Evolutionary conservation across 1,284 basidiomycete species (phyloP), one percentile per base, ranked within the genome.

Genomic region (Psilocybe mexicana): DNA sequence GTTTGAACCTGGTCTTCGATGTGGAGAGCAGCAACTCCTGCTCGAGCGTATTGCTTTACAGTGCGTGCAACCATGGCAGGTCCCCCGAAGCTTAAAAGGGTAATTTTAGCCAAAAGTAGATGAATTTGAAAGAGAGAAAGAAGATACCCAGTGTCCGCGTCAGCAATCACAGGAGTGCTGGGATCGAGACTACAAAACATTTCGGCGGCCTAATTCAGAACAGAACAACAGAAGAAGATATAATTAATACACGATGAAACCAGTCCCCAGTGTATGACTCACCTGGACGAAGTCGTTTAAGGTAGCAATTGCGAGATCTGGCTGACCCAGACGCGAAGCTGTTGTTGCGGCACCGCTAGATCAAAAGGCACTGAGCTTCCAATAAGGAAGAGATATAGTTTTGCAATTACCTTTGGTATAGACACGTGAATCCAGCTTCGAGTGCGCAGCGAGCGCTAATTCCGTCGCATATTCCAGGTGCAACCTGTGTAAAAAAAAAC

Each of bases 1-100:
- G 88, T 90, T 69, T 91, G 85, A 2, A 92, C 88, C 72, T 93
- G 91, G 69, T 92, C 91, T 70, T 93, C 91, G 47, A 93, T 91
- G 70, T 93, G 90, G 64, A 91, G 74, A 0, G 77, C 90, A 4
- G 90, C 91, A 35, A 92, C 84, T 25, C 91, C 90, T 1, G 87
- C 84, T 43, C 81, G 79, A 23, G 78, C 81, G 64, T 93, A 93
- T 68, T 88, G 81, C 24, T 76, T 82, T 10, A 93, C 87, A 2
- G 90, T 93, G 43, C 90, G 85, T 24, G 87, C 87, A 42, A 92
- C 85, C 77, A 87, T 92, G 1, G 83, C 83, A 3, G 90, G 87
- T 1, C 87, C 88, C 56, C 91, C 91, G 60, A 91, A 93, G 3
- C 86, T 87, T 42, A 23, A 42, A 12, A 40, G 14, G 12, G 38